These are phyloP conservation scores for Eucalyptus guilfoylei DNA, from an alignment of 345 rosid species.

Conservation along the genomic window DNA sequence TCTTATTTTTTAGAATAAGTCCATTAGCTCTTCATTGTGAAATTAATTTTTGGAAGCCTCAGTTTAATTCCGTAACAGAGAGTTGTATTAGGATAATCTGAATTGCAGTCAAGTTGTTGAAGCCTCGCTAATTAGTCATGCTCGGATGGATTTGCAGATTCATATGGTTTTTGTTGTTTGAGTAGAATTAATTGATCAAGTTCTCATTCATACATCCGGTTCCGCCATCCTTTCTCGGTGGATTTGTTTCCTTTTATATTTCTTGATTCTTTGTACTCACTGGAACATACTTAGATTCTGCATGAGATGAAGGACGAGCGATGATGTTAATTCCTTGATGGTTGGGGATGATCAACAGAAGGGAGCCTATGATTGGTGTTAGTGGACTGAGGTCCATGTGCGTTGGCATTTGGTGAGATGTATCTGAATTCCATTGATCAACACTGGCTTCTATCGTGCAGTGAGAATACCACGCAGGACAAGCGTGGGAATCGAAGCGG, in stretches of 20 bases:
- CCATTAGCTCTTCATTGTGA: background rate
- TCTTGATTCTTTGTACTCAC: too few relatives aligned
- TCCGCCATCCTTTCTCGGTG: background rate
- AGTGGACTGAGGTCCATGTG: too few relatives aligned
- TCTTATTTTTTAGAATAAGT: background rate
- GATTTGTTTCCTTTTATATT: background rate
- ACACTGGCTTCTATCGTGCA: conserved; percentile 6
- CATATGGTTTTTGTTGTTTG: too few relatives aligned
- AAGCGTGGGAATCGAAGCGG: conserved; percentile 89
- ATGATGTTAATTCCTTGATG: too few relatives aligned
- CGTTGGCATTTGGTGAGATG: background rate
- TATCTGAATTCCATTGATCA: background rate
- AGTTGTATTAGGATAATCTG: background rate
- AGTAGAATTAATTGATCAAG: background rate
- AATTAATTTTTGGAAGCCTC: background rate
- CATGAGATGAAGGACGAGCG: too few relatives aligned
- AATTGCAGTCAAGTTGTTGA: too few relatives aligned
- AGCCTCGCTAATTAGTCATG: too few relatives aligned
- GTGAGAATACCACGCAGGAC: conserved; percentile 98
- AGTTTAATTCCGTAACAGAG: background rate
- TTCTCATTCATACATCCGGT: background rate
- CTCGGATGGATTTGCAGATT: too few relatives aligned
- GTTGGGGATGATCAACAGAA: too few relatives aligned
- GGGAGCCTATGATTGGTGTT: too few relatives aligned
- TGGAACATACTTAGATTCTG: too few relatives aligned